Conservation (phyloP, 768 basidiomycete genomes). For the Tulasnella sp. region DNA sequence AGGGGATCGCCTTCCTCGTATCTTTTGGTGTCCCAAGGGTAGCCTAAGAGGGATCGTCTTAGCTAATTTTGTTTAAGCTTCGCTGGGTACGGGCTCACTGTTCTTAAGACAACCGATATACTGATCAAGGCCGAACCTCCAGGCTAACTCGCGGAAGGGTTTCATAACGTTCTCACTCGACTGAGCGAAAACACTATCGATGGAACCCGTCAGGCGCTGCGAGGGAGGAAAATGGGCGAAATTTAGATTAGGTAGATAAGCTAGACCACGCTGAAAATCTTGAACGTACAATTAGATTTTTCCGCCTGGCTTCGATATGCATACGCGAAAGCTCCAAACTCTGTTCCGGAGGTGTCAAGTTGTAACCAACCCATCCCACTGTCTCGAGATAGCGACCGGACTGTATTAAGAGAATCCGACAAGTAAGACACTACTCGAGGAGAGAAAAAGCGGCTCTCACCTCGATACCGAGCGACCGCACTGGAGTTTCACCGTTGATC, state of each 20-base stretch:
- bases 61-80: background rate
- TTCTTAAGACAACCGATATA: background rate
- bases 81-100: background rate
- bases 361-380: constrained; percentile 4
- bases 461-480: constrained; percentile 8
- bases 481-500: background rate
- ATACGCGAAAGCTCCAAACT: background rate
- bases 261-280: background rate
- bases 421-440: background rate
- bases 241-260: background rate
- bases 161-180: background rate
- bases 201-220: background rate
- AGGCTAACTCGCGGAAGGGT: background rate
- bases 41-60: background rate
- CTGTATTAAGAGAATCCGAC: background rate
- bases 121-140: background rate
- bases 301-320: background rate
- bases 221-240: background rate
- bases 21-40: background rate
- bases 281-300: background rate
- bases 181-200: background rate
- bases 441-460: background rate
- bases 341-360: background rate
- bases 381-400: constrained; percentile 11
- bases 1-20: background rate